Evolutionary conservation across 192 early-diverging fungal genomes (phyloP), one percentile per base, ranked within the genome.

Genomic region (Rhizoclosmatium sp.): DNA sequence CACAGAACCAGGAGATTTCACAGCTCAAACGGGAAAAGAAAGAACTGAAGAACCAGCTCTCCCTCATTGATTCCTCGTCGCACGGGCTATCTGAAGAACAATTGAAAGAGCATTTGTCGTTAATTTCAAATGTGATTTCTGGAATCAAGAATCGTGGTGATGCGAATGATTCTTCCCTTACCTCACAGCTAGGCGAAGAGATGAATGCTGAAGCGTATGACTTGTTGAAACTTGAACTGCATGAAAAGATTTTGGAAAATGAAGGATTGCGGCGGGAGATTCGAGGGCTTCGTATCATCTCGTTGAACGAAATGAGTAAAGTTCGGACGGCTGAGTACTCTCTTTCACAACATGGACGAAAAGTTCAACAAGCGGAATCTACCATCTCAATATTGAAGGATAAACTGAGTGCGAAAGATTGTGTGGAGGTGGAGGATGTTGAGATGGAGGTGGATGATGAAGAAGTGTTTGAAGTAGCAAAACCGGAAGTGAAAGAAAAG

Each of bases 291-390:
- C 19, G 59, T n/a, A 80, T 80, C 23, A 72, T 80, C n/a, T 62
- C 61, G 40, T 41, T 80, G 59, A 80, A 80, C 42, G 78, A 80
- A 49, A 80, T 71, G 70, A 66, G 62, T 39, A 80, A 80, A 42
- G 47, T 65, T 14, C 41, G 59, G 16, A 71, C n/a, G 23, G 78
- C 71, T 23, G 69, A 72, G n/a, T 76, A 66, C 42, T 76, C 75
- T 3, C 16, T 76, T 5, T 31, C 7, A 10, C 75, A 67, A 41
- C 60, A 76, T 7, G 64, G 65, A 16, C 5, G 40, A 47, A 76
- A 67, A 66, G 75, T 76, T 5, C 65, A 67, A 31, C 64, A 76
- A 54, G 65, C 75, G 19, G 62, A 76, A 42, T 76, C 75, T 19
- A 51, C 61, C 9, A 65, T 76, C 0, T 51, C 19, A 31, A 9